These are phyloP conservation scores for Vaccinium vitisidaea DNA, from an alignment of 148 eudicot species.

Conservation along the genomic window DNA sequence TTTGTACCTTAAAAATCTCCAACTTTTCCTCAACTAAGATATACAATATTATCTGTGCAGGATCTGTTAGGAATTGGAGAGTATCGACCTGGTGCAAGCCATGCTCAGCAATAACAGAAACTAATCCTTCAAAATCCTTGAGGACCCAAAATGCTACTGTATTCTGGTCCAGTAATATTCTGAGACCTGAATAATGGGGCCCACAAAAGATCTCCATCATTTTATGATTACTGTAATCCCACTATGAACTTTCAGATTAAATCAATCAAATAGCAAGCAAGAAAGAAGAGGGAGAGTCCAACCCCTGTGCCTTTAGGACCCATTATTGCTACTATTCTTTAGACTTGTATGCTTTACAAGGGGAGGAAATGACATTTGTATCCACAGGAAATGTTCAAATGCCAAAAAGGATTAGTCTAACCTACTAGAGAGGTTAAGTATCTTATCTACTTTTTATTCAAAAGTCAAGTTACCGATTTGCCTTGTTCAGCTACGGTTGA, in stretches of 20 bases:
- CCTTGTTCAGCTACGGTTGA: no score
- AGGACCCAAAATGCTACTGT: neutral
- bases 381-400: neutral
- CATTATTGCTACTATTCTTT: no score
- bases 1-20: neutral
- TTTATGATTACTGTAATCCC: neutral
- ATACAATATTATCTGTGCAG: constrained; percentile 31
- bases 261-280: neutral
- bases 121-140: neutral
- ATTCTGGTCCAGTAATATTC: constrained; percentile 2
- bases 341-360: neutral
- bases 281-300: neutral
- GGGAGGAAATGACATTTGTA: neutral
- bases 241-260: constrained; percentile 3
- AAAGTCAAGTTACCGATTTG: no score
- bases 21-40: neutral
- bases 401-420: neutral
- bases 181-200: neutral
- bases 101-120: constrained; percentile 26
- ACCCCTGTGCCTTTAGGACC: neutral
- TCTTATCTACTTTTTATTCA: neutral
- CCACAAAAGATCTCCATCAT: neutral
- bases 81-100: constrained; percentile 48
- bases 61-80: constrained; percentile 82
- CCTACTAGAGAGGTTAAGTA: neutral